A percentile compares a stretch with the other conserved stretches of the same genome.
These are phyloP conservation scores for Priceomyces melissophilus DNA, from an alignment of 805 yeast genomes.

Conservation along the genomic window DNA sequence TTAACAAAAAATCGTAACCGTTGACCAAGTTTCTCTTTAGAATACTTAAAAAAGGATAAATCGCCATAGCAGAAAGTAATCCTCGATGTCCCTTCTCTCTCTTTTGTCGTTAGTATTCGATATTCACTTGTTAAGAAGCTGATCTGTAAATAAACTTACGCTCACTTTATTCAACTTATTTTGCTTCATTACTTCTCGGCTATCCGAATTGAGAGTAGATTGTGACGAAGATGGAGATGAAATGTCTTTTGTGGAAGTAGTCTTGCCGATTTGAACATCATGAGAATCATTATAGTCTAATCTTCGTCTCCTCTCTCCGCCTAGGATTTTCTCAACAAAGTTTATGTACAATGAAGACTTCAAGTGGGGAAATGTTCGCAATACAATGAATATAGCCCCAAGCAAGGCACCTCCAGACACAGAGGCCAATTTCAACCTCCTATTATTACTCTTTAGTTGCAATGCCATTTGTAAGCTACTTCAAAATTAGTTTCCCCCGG, in stretches of 20 bases:
- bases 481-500: neutral
- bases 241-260: too few relatives aligned
- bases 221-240: too few relatives aligned
- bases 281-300: too few relatives aligned
- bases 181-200: too few relatives aligned
- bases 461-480: constrained; percentile 12
- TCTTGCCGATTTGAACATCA: too few relatives aligned
- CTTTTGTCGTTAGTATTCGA: constrained; percentile 29
- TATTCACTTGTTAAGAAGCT: too few relatives aligned
- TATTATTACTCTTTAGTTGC: constrained; percentile 11
- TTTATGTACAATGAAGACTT: constrained; percentile 21
- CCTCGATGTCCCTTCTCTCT: constrained; percentile 45
- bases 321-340: constrained; percentile 16
- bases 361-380: constrained; percentile 52
- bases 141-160: too few relatives aligned
- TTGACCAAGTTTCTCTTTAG: constrained; percentile 25
- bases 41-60: constrained; percentile 45
- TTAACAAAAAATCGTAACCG: constrained; percentile 16
- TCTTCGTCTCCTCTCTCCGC: constrained; percentile 13
- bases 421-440: constrained; percentile 13
- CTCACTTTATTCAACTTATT: too few relatives aligned
- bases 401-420: constrained; percentile 40
- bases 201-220: too few relatives aligned
- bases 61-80: constrained; percentile 44
- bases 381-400: constrained; percentile 40